Conservation (phyloP, 371 early-diverging fungal genomes). For the Syncephalastrum racemosum region DNA sequence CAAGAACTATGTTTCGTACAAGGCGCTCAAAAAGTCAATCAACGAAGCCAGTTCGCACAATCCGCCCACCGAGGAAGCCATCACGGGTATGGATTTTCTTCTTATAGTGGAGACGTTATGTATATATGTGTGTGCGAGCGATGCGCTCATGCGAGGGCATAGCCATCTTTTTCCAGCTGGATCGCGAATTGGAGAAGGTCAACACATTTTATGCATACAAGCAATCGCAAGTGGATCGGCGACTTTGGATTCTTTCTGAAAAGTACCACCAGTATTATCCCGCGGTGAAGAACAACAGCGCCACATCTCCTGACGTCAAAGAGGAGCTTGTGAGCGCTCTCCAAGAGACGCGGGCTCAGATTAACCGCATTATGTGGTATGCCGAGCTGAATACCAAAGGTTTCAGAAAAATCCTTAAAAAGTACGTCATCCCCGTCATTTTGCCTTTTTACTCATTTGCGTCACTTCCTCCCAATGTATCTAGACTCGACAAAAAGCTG, state of each 20-base stretch:
- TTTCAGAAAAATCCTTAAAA: slow-evolving; percentile 71
- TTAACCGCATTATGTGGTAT: slow-evolving; percentile 63
- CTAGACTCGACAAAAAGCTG: slow-evolving; percentile 66
- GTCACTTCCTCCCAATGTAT: background rate
- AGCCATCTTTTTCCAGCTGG: slow-evolving; percentile 66
- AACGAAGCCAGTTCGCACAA: slow-evolving; percentile 48
- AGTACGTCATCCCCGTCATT: slow-evolving; percentile 40
- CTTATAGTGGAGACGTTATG: slow-evolving; percentile 1
- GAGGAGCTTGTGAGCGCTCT: slow-evolving; percentile 59
- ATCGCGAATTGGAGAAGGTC: slow-evolving; percentile 70
- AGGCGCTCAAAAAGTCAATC: slow-evolving; percentile 65
- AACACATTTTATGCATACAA: slow-evolving; percentile 65
- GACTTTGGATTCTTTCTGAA: slow-evolving; percentile 61
- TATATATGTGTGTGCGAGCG: slow-evolving; percentile 1
- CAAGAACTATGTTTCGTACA: slow-evolving; percentile 65
- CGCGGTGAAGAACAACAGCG: background rate
- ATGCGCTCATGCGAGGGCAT: slow-evolving; percentile 1
- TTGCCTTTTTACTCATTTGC: too few species aligned
- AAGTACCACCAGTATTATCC: slow-evolving; percentile 42
- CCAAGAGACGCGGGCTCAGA: slow-evolving; percentile 58
- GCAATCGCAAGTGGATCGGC: slow-evolving; percentile 57
- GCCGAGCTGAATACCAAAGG: slow-evolving; percentile 68
- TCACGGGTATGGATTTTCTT: slow-evolving; percentile 34
- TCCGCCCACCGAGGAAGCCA: slow-evolving; percentile 36
- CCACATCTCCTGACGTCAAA: slow-evolving; percentile 28